Percentiles rank a stretch among this genome's conserved stretches.
Evolutionary conservation across 1,284 basidiomycete species (phyloP).

Genomic region (Meripilus lineatus): DNA sequence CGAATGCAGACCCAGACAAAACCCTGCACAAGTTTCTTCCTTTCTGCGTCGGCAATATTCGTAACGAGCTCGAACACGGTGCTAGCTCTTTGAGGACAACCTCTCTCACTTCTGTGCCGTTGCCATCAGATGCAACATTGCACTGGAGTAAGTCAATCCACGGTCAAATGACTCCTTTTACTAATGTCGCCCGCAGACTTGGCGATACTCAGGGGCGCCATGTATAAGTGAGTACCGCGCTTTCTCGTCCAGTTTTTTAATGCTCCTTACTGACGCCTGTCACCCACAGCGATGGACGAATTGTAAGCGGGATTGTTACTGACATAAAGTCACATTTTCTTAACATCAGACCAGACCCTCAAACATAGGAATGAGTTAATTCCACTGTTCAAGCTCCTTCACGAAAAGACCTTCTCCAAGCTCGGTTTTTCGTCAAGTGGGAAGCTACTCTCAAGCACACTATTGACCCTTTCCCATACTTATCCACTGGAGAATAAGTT

Average conservation of each 20-base stretch:
- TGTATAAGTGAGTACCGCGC: conserved; percentile 59
- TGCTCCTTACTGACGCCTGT: conserved; percentile 6
- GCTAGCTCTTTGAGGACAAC: conserved; percentile 84
- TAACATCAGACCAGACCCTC: conserved; percentile 37
- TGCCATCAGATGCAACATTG: conserved; percentile 81
- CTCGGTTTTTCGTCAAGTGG: conserved; percentile 82
- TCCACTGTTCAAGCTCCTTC: conserved; percentile 62
- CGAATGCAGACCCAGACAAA: conserved; percentile 75
- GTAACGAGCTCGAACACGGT: conserved; percentile 77
- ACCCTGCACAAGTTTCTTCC: conserved; percentile 76
- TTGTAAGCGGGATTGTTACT: conserved; percentile 34
- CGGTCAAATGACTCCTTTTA: neutral
- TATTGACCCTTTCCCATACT: conserved; percentile 76
- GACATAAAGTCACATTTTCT: neutral
- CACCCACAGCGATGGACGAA: conserved; percentile 52
- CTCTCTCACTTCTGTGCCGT: conserved; percentile 61
- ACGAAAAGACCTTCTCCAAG: conserved; percentile 74
- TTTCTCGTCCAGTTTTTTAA: conserved; percentile 6
- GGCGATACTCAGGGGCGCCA: conserved; percentile 61
- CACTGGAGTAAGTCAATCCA: conserved; percentile 71
- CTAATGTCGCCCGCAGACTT: conserved; percentile 41
- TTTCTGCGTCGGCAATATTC: conserved; percentile 70
- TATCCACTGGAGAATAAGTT: conserved; percentile 85
- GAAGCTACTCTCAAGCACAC: conserved; percentile 70
- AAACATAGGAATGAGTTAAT: conserved; percentile 62